Evolutionary conservation across 2,329 filamentous ascomycete species (phyloP).

Genomic region (Stagonosporopsis tanaceti): DNA sequence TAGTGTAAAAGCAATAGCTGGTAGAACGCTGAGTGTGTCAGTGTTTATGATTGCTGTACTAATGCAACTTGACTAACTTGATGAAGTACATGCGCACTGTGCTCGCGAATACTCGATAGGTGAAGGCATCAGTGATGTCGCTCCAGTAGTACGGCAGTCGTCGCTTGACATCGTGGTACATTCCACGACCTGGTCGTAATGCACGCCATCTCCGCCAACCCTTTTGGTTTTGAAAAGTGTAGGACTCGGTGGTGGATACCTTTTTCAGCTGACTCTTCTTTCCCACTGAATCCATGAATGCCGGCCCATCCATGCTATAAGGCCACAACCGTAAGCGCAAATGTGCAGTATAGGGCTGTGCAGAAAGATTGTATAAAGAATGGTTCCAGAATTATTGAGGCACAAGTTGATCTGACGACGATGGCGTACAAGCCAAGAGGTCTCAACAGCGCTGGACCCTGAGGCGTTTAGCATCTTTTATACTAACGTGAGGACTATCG

Average conservation of each 20-base stretch:
- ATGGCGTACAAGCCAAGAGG: background rate
- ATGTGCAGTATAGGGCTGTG: background rate
- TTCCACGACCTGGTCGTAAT: constrained; percentile 59
- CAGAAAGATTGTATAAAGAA: background rate
- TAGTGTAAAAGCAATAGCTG: constrained; percentile 65
- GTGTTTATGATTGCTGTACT: background rate
- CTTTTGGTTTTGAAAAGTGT: constrained; percentile 47
- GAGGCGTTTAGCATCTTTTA: constrained; percentile 8
- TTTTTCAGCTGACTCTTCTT: constrained; percentile 19
- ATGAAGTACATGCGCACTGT: constrained; percentile 68
- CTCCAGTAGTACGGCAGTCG: constrained; percentile 64
- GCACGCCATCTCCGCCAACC: constrained; percentile 55
- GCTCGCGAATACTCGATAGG: constrained; percentile 63
- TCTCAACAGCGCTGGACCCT: background rate
- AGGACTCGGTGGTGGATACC: constrained; percentile 35
- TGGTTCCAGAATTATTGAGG: background rate
- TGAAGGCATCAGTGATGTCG: constrained; percentile 63
- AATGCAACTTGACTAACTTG: constrained; percentile 47
- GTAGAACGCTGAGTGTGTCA: constrained; percentile 55
- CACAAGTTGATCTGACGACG: background rate
- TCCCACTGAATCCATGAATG: background rate
- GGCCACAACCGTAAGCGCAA: background rate
- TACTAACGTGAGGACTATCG: constrained; percentile 1
- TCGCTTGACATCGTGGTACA: constrained; percentile 63
- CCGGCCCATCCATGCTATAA: background rate